Evolutionary conservation across 2,329 filamentous ascomycete genomes (phyloP), one percentile per base, ranked within the genome.

Genomic region (Scorias spongiosa): DNA sequence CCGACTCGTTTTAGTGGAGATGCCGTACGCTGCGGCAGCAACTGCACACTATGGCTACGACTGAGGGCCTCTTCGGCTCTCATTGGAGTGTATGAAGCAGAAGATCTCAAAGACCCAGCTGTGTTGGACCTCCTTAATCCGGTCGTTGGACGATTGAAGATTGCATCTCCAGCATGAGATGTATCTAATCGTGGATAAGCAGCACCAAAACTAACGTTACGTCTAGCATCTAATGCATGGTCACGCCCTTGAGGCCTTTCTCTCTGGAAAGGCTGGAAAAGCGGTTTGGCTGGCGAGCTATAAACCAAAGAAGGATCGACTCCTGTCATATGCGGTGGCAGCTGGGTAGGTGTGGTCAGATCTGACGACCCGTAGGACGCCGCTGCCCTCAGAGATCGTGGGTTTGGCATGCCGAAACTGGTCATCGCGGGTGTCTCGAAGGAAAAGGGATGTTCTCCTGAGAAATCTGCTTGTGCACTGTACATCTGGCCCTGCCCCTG

Each of bases 301-400:
- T 58, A 61, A 4, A 61, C 51, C 58, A 72, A 60, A 40, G 60
- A 71, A 11, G 69, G 69, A 49, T 73, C 63, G 9, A 72, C 67
- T 28, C 63, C 61, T 14, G 61, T 57, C 17, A 63, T 59, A 5
- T 60, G 60, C 14, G 47, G 49, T 14, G 41, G 42, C 11, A 44
- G 18, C 26, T 39, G 14, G 10, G 34, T 12, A 7, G 26, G 44
- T 30, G 39, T 47, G 44, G 39, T 56, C 38, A 52, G 49, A 42
- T 52, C 52, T 41, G 11, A 42, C 39, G 5, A 47, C 41, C 11
- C 48, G 48, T 15, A 46, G 3, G 34, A 47, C n/a, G 54, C 56
- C n/a, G 54, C 53, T n/a, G 49, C 44, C 12, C 54, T 55, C 37
- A 49, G 44, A 14, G 48, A 45, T 28, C 51, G 49, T 10, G 51